Percentiles rank a stretch among this genome's conserved stretches.
These are phyloP conservation scores for Salvia sclarea DNA, from an alignment of 305 asterid species.

Conservation along the genomic window DNA sequence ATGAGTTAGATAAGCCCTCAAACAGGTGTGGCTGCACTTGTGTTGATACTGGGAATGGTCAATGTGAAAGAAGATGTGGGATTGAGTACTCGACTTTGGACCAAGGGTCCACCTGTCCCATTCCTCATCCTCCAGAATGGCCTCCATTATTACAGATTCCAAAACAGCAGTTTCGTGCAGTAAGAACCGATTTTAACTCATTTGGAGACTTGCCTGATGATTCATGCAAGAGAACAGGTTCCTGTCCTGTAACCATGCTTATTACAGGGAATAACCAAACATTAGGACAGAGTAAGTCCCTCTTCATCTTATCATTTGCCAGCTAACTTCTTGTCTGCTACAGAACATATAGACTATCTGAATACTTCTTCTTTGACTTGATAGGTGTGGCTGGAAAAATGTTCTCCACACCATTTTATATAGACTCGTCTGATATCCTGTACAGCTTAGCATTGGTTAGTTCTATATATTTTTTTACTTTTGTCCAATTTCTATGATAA, in stretches of 20 bases:
- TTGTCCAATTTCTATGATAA: constrained; percentile 11
- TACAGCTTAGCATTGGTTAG: constrained; percentile 79
- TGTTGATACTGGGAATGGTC: constrained; percentile 78
- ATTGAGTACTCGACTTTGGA: constrained; percentile 72
- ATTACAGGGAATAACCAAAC: constrained; percentile 77
- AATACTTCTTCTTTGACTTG: constrained; percentile 29
- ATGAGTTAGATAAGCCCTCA: constrained; percentile 66
- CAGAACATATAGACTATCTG: constrained; percentile 8
- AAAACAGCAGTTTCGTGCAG: constrained; percentile 68
- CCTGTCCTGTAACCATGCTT: constrained; percentile 82
- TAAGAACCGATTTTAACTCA: constrained; percentile 51
- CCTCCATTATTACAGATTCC: constrained; percentile 84
- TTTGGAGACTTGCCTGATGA: constrained; percentile 63
- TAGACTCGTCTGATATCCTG: constrained; percentile 59
- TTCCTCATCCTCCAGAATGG: constrained; percentile 82
- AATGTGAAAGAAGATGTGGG: constrained; percentile 78
- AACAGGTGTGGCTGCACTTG: constrained; percentile 88
- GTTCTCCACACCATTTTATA: constrained; percentile 49
- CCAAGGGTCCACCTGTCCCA: constrained; percentile 65
- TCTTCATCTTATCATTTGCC: constrained; percentile 11
- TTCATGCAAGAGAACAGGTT: constrained; percentile 72
- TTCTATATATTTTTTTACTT: constrained; percentile 31
- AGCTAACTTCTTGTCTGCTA: background rate
- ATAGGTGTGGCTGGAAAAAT: constrained; percentile 67
- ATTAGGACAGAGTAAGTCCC: constrained; percentile 67